Evolutionary conservation across 1,284 basidiomycete species (phyloP).

Genomic region (Rhizoctonia solani): DNA sequence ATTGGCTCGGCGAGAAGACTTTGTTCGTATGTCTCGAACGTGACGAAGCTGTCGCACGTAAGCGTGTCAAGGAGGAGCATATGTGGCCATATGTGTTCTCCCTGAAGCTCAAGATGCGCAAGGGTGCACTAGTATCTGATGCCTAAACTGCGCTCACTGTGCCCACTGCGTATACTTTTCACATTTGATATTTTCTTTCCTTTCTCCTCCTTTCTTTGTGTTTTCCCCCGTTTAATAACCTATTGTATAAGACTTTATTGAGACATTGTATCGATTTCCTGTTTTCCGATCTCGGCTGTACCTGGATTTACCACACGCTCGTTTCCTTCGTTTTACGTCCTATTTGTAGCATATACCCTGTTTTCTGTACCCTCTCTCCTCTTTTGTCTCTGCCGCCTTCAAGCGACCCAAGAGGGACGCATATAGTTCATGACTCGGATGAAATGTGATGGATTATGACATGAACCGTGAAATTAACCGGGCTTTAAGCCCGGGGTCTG

Average conservation of each 20-base stretch:
- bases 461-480: not conserved
- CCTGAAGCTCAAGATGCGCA: conserved; percentile 30
- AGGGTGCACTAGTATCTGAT: conserved; percentile 21
- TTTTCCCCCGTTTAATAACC: too few relatives aligned
- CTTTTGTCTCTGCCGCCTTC: not conserved
- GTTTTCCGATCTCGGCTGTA: not conserved
- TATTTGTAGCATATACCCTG: not conserved
- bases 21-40: conserved; percentile 21
- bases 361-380: not conserved
- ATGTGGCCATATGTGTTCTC: conserved; percentile 31
- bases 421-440: not conserved
- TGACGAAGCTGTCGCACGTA: conserved; percentile 20
- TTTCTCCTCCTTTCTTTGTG: too few relatives aligned
- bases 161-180: not conserved
- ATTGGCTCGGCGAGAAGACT: conserved; percentile 28
- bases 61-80: conserved; percentile 18
- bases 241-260: too few relatives aligned
- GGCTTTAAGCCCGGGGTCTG: too few relatives aligned
- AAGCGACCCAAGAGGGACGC: not conserved
- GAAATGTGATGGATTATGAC: not conserved
- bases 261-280: not conserved
- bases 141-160: conserved; percentile 3
- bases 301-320: not conserved
- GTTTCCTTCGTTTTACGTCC: not conserved
- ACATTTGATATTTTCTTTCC: not conserved